Base-by-base conservation (phyloP, 2,329 filamentous ascomycete genomes). In the Shiraia bambusicola region DNA sequence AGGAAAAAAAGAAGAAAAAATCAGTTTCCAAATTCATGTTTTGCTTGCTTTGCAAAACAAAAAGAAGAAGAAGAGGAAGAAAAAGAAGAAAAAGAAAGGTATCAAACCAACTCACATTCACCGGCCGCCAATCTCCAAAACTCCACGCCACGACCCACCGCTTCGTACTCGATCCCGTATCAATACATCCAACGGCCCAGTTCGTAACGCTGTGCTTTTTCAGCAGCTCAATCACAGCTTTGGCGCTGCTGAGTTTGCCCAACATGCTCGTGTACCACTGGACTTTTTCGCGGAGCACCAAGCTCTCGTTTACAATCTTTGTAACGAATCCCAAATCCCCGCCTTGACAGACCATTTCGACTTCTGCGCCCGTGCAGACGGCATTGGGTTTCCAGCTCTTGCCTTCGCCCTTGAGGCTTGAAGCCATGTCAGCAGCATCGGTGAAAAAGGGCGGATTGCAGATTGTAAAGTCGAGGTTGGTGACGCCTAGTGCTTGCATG, bases 371-470 rank as follows among this genome's bases (percentile, higher is more conserved):
- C 0, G 91, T 95, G 57, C 81, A 84, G 34, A 86, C 83, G 0
- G 87, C 86, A 41, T 80, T 80, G 0, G 91, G 86, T 0, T 82
- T 82, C 0, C 77, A 76, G 3, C 76, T 69, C 66, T 96, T 95
- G 27, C 76, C 69, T 12, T 74, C 66, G 0, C 87, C 85, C 12
- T 47, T 47, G 19, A 70, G 63, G 1, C 84, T 85, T 3, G 73
- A 70, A 3, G 77, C 53, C 68, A 96, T 80, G 36, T 94, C 89
- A 4, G 76, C 69, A 3, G 78, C 71, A 0, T 87, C 90, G n/a
- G 76, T 69, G 72, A 96, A 97, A 71, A 98, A 98, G 0, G 93
- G 93, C 0, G 93, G 93, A 54, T 98, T 98, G 50, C 86, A 92
- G 83, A 97, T 94, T 44, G 81, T 83, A 64, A 97, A 96, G 62